These are phyloP conservation scores for Saussurea involucrata DNA, from an alignment of 129 eudicot genomes.

Conservation along the genomic window DNA sequence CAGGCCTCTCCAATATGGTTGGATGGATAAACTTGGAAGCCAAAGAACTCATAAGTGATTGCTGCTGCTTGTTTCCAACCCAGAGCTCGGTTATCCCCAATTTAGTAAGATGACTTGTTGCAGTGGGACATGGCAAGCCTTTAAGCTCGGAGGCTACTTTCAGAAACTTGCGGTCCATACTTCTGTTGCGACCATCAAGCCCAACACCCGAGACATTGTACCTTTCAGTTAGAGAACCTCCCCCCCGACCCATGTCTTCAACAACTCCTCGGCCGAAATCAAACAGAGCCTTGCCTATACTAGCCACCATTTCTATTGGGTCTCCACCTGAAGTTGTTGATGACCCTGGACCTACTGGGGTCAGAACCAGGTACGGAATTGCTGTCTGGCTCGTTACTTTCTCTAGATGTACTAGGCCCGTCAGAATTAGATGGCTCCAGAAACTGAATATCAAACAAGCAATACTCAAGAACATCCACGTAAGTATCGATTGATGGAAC, in stretches of 20 bases:
- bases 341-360: slow-evolving; percentile 37
- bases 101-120: slow-evolving; percentile 51
- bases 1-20: slow-evolving; percentile 67
- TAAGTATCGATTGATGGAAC: slow-evolving; percentile 69
- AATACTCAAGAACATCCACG: slow-evolving; percentile 92
- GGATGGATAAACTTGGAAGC: slow-evolving; percentile 78
- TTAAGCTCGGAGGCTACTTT: slow-evolving; percentile 61
- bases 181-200: slow-evolving; percentile 31
- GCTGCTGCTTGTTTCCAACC: slow-evolving; percentile 90
- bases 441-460: slow-evolving; percentile 81
- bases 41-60: slow-evolving; percentile 57
- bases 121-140: slow-evolving; percentile 94
- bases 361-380: slow-evolving; percentile 37
- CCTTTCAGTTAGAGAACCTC: slow-evolving; percentile 63
- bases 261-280: slow-evolving; percentile 98
- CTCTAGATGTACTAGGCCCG: slow-evolving; percentile 30
- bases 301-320: slow-evolving; percentile 88
- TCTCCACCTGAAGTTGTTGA: slow-evolving; percentile 67
- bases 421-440: slow-evolving; percentile 33
- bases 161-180: slow-evolving; percentile 42
- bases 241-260: slow-evolving; percentile 85
- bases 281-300: slow-evolving; percentile 81
- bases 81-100: slow-evolving; percentile 74
- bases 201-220: slow-evolving; percentile 32
- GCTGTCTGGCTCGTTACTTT: slow-evolving; percentile 22